Percentiles rank a stretch among this genome's conserved stretches.
Conservation (phyloP, 2,329 filamentous ascomycete species). For the Aspergillus sergii region DNA sequence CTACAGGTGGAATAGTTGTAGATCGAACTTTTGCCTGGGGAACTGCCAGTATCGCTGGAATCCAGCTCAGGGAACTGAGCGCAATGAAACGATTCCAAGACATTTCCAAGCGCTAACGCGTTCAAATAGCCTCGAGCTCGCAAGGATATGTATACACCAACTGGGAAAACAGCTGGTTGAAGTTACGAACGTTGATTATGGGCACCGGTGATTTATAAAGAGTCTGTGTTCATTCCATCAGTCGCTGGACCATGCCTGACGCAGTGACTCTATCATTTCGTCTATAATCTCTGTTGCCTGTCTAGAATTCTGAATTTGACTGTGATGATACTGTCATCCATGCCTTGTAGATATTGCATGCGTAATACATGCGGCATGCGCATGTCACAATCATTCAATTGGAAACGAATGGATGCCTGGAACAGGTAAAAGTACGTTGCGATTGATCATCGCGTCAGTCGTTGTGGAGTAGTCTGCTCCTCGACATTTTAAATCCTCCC, state of each 20-base stretch:
- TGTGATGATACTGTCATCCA: neutral
- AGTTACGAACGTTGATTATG: neutral
- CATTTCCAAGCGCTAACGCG: conserved; percentile 8
- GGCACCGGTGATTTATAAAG: too few relatives aligned
- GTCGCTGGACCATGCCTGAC: neutral
- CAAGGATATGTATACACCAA: neutral
- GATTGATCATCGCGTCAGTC: neutral
- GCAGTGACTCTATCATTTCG: neutral
- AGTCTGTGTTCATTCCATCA: neutral
- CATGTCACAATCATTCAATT: neutral
- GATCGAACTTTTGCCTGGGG: conserved; percentile 12
- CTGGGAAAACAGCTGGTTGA: neutral
- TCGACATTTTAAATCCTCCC: neutral
- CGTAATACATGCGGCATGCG: neutral
- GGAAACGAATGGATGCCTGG: neutral
- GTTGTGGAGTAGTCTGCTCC: neutral
- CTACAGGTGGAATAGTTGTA: neutral
- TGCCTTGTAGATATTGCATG: neutral
- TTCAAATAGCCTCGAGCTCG: neutral
- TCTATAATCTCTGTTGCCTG: neutral
- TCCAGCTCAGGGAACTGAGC: conserved; percentile 19
- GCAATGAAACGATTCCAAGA: conserved; percentile 17
- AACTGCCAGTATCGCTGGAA: conserved; percentile 21
- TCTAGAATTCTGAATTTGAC: neutral
- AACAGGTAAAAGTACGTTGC: neutral